phyloP scores from a whole-genome alignment of 257 asterid species.

The Datura wrightii region DNA sequence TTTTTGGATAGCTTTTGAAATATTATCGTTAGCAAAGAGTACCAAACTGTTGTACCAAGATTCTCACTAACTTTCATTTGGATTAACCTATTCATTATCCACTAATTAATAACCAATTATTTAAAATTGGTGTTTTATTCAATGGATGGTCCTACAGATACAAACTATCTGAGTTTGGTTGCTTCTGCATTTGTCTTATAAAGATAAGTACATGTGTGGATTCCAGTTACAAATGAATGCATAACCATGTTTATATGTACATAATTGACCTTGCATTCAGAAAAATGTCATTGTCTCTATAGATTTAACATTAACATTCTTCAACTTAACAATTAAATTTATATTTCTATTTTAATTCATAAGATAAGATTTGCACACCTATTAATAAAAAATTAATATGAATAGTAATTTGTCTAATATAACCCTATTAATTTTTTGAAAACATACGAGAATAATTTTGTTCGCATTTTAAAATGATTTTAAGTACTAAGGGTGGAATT shows the following conservation, averaged over 20 bases:
- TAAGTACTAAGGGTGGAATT: too few species aligned
- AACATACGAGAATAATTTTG: too few species aligned
- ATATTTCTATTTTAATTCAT: too few species aligned
- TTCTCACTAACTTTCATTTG: slow-evolving; percentile 23
- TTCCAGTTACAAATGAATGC: background rate
- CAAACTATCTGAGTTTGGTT: background rate
- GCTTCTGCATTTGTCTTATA: slow-evolving; percentile 6
- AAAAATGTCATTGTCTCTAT: background rate
- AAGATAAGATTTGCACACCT: too few species aligned
- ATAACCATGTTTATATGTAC: background rate
- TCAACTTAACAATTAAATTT: too few species aligned
- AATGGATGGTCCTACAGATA: background rate
- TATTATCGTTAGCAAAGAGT: background rate
- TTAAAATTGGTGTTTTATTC: background rate
- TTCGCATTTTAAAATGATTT: too few species aligned
- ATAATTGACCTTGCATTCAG: background rate
- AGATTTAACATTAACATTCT: background rate
- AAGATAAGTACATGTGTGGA: slow-evolving; percentile 14
- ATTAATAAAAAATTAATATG: too few species aligned
- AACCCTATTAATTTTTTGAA: too few species aligned
- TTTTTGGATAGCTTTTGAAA: slow-evolving; percentile 29
- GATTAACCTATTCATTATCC: slow-evolving; percentile 30
- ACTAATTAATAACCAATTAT: background rate
- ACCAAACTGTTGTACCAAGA: slow-evolving; percentile 26
- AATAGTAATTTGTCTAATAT: too few species aligned